Base-by-base conservation (phyloP, 2,329 filamentous ascomycete genomes). In the Didymella sp. region DNA sequence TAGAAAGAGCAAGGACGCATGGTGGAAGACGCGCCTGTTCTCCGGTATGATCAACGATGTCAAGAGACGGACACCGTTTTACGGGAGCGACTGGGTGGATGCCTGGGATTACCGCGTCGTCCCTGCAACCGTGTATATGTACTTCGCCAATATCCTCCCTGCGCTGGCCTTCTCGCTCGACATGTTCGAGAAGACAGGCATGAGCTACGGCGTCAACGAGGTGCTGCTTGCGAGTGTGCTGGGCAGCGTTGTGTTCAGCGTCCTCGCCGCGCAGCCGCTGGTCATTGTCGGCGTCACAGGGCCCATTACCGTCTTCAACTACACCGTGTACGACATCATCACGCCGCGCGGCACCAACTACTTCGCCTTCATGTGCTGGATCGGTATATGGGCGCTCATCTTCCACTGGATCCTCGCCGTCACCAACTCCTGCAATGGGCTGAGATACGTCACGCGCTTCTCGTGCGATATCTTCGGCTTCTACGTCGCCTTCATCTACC, bases 391-490 rank as follows among this genome's bases (percentile, higher is more conserved):
- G 92, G 89, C 91, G 1, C 79, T 96, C 19, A 80, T 93, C 22
- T 88, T 96, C 77, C 92, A 96, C 77, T 93, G 89, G 89, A 80
- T 92, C 38, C 84, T 96, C 12, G 92, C 92, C 45, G 81, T 91
- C 53, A 91, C 90, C 11, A 96, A 96, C 73, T 87, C 91, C 1
- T 96, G 92, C 80, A 95, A 96, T 76, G 89, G 84, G 69, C 81
- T 96, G n/a, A 88, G 87, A 70, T 96, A 93, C 75, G 92, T 96
- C 21, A 96, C 92, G 1, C 85, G 91, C 13, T 96, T 96, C 73
- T 92, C 91, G 22, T 96, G 92, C 77, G 92, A 96, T 75, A 95
- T 94, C 69, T 96, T 96, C 65, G 92, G 92, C 47, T 96, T 96
- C 78, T 96, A 96, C 73, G 92, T 96, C 44, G 92, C 92, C 54